Evolutionary conservation across 2,329 filamentous ascomycete genomes (phyloP).

Genomic region (Colletotrichum lindemuthianum): DNA sequence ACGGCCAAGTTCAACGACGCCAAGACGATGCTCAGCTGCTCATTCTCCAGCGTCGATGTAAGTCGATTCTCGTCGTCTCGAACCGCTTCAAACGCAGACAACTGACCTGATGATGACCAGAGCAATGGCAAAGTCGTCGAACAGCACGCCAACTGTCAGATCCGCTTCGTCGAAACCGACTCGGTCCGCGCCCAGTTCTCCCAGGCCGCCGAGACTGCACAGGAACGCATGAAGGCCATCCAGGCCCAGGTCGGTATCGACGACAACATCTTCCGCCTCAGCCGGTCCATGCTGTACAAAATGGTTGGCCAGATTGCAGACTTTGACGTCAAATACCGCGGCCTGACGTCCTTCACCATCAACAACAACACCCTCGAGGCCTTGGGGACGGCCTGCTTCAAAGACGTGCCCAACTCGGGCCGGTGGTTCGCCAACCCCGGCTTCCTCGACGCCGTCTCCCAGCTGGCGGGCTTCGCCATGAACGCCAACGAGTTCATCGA

Average conservation of each 20-base stretch:
- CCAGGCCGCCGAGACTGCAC: conserved; percentile 75
- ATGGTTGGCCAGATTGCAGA: conserved; percentile 67
- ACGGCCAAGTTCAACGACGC: conserved; percentile 67
- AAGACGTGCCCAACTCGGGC: conserved; percentile 54
- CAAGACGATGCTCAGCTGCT: not conserved
- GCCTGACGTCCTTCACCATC: conserved; percentile 68
- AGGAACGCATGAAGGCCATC: conserved; percentile 67
- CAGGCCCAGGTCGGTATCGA: conserved; percentile 69
- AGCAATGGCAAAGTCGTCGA: conserved; percentile 67
- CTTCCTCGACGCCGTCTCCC: conserved; percentile 68
- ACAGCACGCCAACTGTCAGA: conserved; percentile 69
- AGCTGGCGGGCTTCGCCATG: conserved; percentile 70
- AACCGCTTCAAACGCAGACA: conserved; percentile 47
- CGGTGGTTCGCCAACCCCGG: conserved; percentile 67
- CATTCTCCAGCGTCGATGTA: conserved; percentile 11
- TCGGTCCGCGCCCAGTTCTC: conserved; percentile 70
- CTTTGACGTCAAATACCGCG: conserved; percentile 63
- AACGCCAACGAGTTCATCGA: conserved; percentile 67
- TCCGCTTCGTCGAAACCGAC: conserved; percentile 64
- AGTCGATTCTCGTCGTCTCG: not conserved
- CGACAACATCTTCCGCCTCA: conserved; percentile 76
- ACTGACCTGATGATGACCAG: conserved; percentile 66
- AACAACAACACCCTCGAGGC: conserved; percentile 56
- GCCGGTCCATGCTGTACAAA: conserved; percentile 83
- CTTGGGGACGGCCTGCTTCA: conserved; percentile 55